phyloP scores from a whole-genome alignment of 331 rosid species.

The Saraca asoca region DNA sequence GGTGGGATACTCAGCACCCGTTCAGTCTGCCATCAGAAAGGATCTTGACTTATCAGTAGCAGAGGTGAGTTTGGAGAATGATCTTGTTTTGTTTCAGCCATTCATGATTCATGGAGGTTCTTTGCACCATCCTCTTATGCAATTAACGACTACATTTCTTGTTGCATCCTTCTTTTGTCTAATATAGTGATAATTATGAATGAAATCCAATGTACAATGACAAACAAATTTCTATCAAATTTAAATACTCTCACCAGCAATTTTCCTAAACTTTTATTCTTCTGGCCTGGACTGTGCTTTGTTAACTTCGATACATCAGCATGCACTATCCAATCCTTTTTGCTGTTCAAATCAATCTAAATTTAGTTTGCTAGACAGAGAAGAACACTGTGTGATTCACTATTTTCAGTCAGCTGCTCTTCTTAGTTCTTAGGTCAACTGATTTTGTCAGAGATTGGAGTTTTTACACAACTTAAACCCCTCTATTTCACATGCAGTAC shows the following conservation, averaged over 20 bases:
- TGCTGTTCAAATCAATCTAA: not conserved
- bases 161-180: no score
- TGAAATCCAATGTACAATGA: not conserved
- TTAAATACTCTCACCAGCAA: not conserved
- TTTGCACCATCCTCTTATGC: no score
- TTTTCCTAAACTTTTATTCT: not conserved
- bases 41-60: slow-evolving; percentile 28
- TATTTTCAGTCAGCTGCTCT: not conserved
- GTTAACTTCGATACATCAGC: not conserved
- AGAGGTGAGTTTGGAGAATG: slow-evolving; percentile 3
- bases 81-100: no score
- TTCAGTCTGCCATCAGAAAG: slow-evolving; percentile 59
- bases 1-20: slow-evolving; percentile 62
- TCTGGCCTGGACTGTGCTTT: not conserved
- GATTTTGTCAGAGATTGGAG: not conserved
- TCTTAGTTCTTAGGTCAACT: not conserved
- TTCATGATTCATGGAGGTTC: no score
- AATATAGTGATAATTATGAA: no score
- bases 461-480: not conserved
- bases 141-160: no score
- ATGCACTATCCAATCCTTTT: not conserved
- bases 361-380: not conserved
- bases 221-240: no score
- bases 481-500: slow-evolving; percentile 9
- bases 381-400: not conserved